Conservation (phyloP, 345 rosid genomes). For the Brassica nigra region DNA sequence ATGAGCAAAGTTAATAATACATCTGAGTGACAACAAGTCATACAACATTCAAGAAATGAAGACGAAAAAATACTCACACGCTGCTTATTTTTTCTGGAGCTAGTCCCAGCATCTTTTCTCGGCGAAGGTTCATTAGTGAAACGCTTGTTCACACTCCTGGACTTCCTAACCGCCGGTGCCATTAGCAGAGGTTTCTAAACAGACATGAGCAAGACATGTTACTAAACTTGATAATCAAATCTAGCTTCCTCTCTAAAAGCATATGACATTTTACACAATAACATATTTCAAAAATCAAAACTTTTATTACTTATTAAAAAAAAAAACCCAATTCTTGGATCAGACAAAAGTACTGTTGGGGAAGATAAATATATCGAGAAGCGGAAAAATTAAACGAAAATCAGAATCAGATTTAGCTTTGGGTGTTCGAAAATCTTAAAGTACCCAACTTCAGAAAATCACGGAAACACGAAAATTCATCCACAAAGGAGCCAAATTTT, state of each 20-base stretch:
- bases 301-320: not conserved
- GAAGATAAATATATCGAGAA: constrained; percentile 18
- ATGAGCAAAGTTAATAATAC: constrained; percentile 27
- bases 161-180: constrained; percentile 80
- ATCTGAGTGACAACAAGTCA: constrained; percentile 13
- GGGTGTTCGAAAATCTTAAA: not conserved
- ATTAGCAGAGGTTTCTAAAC: constrained; percentile 36
- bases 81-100: constrained; percentile 56
- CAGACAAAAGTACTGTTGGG: constrained; percentile 24
- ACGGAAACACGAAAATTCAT: not conserved
- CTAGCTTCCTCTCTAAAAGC: constrained; percentile 3
- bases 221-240: not conserved
- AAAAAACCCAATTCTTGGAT: constrained; percentile 25
- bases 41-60: constrained; percentile 9
- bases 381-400: not conserved
- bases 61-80: constrained; percentile 51
- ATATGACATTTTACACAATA: not conserved
- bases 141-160: constrained; percentile 75
- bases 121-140: constrained; percentile 69
- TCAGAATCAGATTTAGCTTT: constrained; percentile 6
- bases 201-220: not conserved
- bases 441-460: constrained; percentile 5
- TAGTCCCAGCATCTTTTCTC: constrained; percentile 52
- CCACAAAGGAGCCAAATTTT: not conserved
- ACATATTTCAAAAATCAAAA: not conserved